These are phyloP conservation scores for Apiotrichum veenhuisii DNA, from an alignment of 1,284 basidiomycete genomes.

Conservation along the genomic window DNA sequence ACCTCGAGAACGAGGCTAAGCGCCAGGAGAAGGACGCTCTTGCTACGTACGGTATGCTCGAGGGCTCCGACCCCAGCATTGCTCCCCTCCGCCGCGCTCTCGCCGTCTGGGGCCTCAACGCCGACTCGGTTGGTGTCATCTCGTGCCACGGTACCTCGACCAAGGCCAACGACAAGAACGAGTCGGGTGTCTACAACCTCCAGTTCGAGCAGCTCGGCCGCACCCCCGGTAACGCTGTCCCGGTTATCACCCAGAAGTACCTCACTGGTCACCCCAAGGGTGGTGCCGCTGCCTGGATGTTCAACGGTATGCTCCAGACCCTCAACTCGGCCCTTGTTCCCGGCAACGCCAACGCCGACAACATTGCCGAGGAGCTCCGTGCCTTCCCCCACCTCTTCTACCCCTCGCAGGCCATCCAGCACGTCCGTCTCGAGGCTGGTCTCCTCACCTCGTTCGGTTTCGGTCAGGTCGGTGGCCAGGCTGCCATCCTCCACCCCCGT, in stretches of 20 bases:
- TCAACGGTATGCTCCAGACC: slow-evolving; percentile 86
- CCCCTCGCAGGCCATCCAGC: slow-evolving; percentile 92
- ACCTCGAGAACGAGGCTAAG: slow-evolving; percentile 82
- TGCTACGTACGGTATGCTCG: slow-evolving; percentile 89
- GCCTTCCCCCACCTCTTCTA: slow-evolving; percentile 90
- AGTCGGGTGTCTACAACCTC: slow-evolving; percentile 94
- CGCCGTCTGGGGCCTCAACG: slow-evolving; percentile 90
- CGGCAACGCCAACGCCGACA: slow-evolving; percentile 96
- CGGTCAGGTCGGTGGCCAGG: slow-evolving; percentile 95
- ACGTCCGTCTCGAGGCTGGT: slow-evolving; percentile 85
- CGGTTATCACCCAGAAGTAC: slow-evolving; percentile 96
- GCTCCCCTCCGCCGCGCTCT: slow-evolving; percentile 89
- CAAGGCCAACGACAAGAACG: slow-evolving; percentile 96
- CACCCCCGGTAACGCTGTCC: slow-evolving; percentile 88
- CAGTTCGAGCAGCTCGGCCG: slow-evolving; percentile 84
- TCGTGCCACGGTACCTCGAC: slow-evolving; percentile 76
- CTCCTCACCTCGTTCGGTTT: slow-evolving; percentile 98
- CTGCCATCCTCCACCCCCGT: slow-evolving; percentile 82
- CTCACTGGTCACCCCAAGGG: slow-evolving; percentile 94
- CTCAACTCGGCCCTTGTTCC: slow-evolving; percentile 83
- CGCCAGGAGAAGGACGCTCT: slow-evolving; percentile 88
- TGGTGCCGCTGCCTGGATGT: slow-evolving; percentile 96
- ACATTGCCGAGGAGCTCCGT: slow-evolving; percentile 88
- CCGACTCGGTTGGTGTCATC: slow-evolving; percentile 73
- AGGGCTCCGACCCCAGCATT: slow-evolving; percentile 75